Evolutionary conservation across 345 rosid genomes (phyloP).

Genomic region (Triadica sebifera): DNA sequence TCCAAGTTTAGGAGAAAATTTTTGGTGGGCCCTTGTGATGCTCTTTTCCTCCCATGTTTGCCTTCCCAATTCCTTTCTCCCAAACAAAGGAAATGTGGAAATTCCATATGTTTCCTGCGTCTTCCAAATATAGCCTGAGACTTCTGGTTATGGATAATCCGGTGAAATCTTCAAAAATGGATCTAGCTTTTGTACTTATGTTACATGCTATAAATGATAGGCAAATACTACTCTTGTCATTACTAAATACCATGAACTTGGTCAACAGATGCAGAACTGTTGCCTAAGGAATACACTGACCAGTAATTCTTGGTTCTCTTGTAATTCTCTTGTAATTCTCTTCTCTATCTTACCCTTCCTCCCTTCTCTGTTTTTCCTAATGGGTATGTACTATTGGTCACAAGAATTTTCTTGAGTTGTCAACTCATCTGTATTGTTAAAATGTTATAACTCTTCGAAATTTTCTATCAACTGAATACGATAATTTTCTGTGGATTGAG

Average conservation of each 20-base stretch:
- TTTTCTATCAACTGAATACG: too few relatives aligned
- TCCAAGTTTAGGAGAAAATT: background rate
- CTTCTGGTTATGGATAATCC: background rate
- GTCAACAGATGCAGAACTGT: background rate
- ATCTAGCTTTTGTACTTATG: background rate
- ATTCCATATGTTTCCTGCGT: background rate
- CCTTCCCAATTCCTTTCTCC: background rate
- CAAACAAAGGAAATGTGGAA: background rate
- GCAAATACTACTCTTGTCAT: background rate
- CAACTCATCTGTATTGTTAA: background rate
- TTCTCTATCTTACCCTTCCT: background rate
- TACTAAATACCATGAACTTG: background rate
- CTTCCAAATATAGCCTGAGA: background rate
- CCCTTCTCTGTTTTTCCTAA: background rate
- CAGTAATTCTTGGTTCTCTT: background rate
- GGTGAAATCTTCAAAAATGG: background rate
- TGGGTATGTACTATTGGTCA: background rate
- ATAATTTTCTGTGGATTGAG: background rate
- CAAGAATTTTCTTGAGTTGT: background rate
- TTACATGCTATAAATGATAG: background rate
- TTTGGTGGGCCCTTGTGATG: background rate
- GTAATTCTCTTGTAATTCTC: background rate
- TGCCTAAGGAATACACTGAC: background rate
- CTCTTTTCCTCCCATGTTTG: background rate
- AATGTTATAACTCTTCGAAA: background rate